Evolutionary conservation across 2,329 filamentous ascomycete species (phyloP).

Genomic region (Zymoseptoria brevis): DNA sequence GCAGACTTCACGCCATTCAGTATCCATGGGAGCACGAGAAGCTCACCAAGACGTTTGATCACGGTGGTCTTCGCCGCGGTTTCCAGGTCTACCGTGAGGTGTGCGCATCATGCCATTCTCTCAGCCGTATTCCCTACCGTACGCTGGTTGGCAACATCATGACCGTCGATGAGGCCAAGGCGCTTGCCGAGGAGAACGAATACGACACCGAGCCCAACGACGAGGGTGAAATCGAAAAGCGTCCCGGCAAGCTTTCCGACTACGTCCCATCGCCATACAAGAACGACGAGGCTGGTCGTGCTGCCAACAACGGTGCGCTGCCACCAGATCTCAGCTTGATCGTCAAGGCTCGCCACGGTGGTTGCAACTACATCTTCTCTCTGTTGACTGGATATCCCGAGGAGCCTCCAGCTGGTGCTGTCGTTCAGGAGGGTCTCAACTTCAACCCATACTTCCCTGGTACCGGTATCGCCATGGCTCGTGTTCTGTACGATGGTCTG

Average conservation of each 20-base stretch:
- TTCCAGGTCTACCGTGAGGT: slow-evolving; percentile 99
- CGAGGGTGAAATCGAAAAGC: slow-evolving; percentile 96
- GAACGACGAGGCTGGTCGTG: slow-evolving; percentile 97
- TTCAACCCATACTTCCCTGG: slow-evolving; percentile 99
- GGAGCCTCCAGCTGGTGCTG: slow-evolving; percentile 82
- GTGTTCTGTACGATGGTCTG: slow-evolving; percentile 93
- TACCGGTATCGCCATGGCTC: slow-evolving; percentile 97
- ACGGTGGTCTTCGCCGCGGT: slow-evolving; percentile 94
- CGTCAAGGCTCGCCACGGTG: slow-evolving; percentile 93
- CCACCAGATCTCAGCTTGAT: slow-evolving; percentile 97
- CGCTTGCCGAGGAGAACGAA: slow-evolving; percentile 93
- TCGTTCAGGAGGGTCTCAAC: slow-evolving; percentile 83
- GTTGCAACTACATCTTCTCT: slow-evolving; percentile 97
- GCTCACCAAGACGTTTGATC: slow-evolving; percentile 92
- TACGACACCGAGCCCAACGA: slow-evolving; percentile 98
- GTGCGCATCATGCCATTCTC: slow-evolving; percentile 94
- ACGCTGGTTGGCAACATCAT: slow-evolving; percentile 80
- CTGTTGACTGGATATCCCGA: slow-evolving; percentile 96
- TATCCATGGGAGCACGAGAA: slow-evolving; percentile 96
- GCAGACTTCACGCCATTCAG: slow-evolving; percentile 78
- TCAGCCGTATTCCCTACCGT: slow-evolving; percentile 89
- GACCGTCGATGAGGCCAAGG: slow-evolving; percentile 98
- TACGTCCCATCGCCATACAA: slow-evolving; percentile 94
- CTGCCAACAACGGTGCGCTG: slow-evolving; percentile 95
- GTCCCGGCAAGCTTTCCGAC: slow-evolving; percentile 95